Conservation (phyloP, 352 stramenopile genomes). For the Globisporangium parvum region DNA sequence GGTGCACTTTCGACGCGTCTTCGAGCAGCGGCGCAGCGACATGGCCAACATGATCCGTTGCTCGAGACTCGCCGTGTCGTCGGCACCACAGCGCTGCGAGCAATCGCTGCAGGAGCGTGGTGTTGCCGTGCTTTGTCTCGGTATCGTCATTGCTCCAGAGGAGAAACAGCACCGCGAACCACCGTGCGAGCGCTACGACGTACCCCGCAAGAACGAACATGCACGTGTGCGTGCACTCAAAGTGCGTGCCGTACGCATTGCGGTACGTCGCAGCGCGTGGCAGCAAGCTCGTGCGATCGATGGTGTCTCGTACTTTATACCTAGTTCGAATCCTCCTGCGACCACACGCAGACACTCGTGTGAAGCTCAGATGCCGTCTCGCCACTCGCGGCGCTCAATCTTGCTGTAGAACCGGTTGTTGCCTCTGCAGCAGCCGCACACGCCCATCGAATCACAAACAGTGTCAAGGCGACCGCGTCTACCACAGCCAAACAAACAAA, state of each 20-base stretch:
- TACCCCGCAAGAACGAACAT: constrained; percentile 32
- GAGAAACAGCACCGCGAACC: constrained; percentile 38
- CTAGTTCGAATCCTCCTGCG: too few relatives aligned
- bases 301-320: too few relatives aligned
- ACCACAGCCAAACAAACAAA: neutral
- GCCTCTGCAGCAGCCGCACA: constrained; percentile 25
- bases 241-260: constrained; percentile 55
- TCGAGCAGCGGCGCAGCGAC: neutral
- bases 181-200: constrained; percentile 18
- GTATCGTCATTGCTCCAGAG: constrained; percentile 15
- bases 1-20: neutral
- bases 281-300: neutral
- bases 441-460: constrained; percentile 1
- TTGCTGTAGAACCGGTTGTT: constrained; percentile 84
- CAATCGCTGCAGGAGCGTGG: neutral
- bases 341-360: neutral
- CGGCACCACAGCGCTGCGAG: too few relatives aligned
- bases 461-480: neutral
- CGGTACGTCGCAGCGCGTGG: constrained; percentile 35
- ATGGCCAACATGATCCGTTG: too few relatives aligned
- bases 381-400: constrained; percentile 70
- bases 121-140: neutral
- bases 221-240: constrained; percentile 41
- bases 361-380: constrained; percentile 27
- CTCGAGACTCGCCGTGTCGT: too few relatives aligned